Evolutionary conservation across 2,329 filamentous ascomycete species (phyloP), one percentile per base, ranked within the genome.

Genomic region (Zymoseptoria ardabiliae): DNA sequence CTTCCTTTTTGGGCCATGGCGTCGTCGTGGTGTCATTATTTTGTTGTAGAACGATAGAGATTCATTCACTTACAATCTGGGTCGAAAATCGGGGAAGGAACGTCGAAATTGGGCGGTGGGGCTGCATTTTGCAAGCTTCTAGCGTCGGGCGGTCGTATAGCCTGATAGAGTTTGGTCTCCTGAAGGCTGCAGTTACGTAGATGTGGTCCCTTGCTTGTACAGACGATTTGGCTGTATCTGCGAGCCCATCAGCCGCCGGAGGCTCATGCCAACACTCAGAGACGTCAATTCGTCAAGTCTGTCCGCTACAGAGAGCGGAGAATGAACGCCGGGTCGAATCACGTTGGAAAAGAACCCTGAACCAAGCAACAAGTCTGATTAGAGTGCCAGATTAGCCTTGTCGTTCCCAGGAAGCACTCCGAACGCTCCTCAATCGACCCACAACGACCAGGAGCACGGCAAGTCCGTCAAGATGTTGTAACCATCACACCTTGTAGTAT

Each of bases 1-100:
- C 65, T 64, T 9, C 50, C 10, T 55, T 25, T 45, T 60, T 57
- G 56, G 55, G n/a, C 51, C n/a, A 19, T 10, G 9, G 4, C 35
- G 45, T 35, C 48, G 51, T 56, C 8, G 54, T 49, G 9, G 23
- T 22, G 22, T 25, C 19, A 22, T 59, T 56, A 49, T 21, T 17
- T 22, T 45, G 35, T 59, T 30, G 22, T 50, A 23, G 17, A 21
- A 2, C 11, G n/a, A 20, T 28, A 7, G 50, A 52, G 11, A 41
- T 41, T 41, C 35, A 41, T 41, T 41, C 35, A 41, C 35, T 41
- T 41, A 17, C 10, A 2, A 17, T 41, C 17, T 41, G 35, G 25
- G 25, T 41, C 35, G 35, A 41, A 41, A 17, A 4, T 52, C 20
- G 19, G n/a, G 50, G 50, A 52, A 23, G 21, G 21, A 17, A 23